Conservation (phyloP, 1,284 basidiomycete species). For the Cutaneotrichosporon sp. region DNA sequence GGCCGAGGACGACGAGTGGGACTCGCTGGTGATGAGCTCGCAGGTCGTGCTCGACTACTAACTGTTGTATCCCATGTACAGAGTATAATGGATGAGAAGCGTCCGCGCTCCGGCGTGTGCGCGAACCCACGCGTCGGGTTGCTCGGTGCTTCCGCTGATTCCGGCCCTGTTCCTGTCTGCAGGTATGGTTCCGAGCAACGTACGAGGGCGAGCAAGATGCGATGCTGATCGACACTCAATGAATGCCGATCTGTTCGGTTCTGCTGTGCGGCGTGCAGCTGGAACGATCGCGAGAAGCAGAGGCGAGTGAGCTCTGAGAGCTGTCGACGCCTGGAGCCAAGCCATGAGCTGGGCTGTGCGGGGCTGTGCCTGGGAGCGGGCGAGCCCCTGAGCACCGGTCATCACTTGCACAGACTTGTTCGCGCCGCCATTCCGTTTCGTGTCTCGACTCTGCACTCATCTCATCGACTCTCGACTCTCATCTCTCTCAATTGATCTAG, state of each 20-base stretch:
- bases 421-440: neutral
- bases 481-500: neutral
- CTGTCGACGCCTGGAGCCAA: no score
- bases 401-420: neutral
- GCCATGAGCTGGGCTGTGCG: neutral
- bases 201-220: no score
- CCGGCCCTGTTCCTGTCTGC: no score
- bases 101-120: no score
- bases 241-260: no score
- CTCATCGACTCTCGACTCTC: neutral
- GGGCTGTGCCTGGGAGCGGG: neutral
- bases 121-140: no score
- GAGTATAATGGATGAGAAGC: no score
- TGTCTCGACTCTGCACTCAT: neutral
- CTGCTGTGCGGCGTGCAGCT: no score
- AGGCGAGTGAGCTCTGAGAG: no score
- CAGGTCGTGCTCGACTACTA: conserved; percentile 9
- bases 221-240: no score
- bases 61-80: neutral
- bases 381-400: neutral
- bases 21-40: neutral
- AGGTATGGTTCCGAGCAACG: no score
- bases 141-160: neutral
- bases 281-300: no score
- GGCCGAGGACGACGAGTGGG: conserved; percentile 15